A percentile compares a stretch with the other conserved stretches of the same genome.
Conservation (phyloP, 129 eudicot species). For the Scalesia atractyloides region DNA sequence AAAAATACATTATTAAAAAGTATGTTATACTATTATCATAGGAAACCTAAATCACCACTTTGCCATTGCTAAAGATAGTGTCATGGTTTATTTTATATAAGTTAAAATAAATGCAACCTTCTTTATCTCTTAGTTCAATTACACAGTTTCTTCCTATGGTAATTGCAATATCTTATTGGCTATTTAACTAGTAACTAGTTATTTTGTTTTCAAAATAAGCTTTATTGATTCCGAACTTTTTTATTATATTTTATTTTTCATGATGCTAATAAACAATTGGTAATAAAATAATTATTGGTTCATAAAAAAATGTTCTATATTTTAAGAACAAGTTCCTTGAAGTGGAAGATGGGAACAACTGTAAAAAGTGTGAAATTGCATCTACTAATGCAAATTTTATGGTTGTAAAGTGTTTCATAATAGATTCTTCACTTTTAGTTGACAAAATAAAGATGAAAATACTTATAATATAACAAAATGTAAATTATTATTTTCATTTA, state of each 20-base stretch:
- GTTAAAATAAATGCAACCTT: no score
- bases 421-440: constrained; percentile 41
- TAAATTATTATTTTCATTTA: neutral
- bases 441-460: constrained; percentile 29
- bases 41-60: no score
- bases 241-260: neutral
- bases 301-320: constrained; percentile 6
- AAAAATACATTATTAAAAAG: no score
- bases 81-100: no score
- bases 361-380: constrained; percentile 31
- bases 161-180: no score
- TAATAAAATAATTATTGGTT: constrained; percentile 21
- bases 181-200: no score
- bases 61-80: no score
- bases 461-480: neutral
- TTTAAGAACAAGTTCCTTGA: constrained; percentile 40
- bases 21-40: no score
- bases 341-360: constrained; percentile 45
- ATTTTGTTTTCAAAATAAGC: neutral
- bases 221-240: neutral
- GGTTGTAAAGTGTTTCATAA: constrained; percentile 44
- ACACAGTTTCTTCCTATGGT: no score
- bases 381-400: constrained; percentile 35
- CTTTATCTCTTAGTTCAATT: no score
- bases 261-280: neutral